A percentile compares a stretch with the other conserved stretches of the same genome.
phyloP scores from a whole-genome alignment of 352 stramenopile species.

The Pythium volutum region DNA sequence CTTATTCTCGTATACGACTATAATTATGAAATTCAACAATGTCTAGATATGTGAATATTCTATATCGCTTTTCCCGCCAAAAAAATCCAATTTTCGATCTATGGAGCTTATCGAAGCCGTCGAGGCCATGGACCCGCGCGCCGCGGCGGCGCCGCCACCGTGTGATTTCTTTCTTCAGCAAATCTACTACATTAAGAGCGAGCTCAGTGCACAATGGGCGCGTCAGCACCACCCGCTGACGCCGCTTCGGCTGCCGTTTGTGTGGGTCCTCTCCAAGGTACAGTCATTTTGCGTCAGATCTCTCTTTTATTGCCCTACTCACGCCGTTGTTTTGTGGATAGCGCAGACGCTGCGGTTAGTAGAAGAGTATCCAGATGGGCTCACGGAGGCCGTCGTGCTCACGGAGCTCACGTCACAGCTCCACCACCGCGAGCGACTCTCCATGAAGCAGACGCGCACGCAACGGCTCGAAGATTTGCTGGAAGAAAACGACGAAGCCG shows the following conservation, averaged over 20 bases:
- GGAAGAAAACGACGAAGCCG: constrained; percentile 38
- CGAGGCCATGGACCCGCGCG: constrained; percentile 37
- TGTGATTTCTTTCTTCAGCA: constrained; percentile 50
- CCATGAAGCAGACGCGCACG: constrained; percentile 11
- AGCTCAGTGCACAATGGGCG: constrained; percentile 40
- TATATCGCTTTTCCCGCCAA: not conserved
- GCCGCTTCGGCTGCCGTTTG: constrained; percentile 37
- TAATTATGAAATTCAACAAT: not conserved
- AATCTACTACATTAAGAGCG: constrained; percentile 36
- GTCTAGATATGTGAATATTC: not conserved
- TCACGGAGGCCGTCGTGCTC: constrained; percentile 59
- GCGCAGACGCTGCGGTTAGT: constrained; percentile 45
- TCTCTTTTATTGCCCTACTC: not conserved
- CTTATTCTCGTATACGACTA: not conserved
- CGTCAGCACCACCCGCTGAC: constrained; percentile 25
- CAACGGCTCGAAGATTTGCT: constrained; percentile 31
- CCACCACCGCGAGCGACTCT: constrained; percentile 28
- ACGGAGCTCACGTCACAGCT: constrained; percentile 56
- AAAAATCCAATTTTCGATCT: not conserved
- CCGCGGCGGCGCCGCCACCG: not conserved
- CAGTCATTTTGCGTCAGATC: not conserved
- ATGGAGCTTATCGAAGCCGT: constrained; percentile 69
- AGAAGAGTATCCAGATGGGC: constrained; percentile 63
- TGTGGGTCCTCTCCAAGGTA: constrained; percentile 59
- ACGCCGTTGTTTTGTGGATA: constrained; percentile 3